A percentile compares a stretch with the other conserved stretches of the same genome.
phyloP scores from a whole-genome alignment of 257 asterid genomes.

The Capsicum chinense region DNA sequence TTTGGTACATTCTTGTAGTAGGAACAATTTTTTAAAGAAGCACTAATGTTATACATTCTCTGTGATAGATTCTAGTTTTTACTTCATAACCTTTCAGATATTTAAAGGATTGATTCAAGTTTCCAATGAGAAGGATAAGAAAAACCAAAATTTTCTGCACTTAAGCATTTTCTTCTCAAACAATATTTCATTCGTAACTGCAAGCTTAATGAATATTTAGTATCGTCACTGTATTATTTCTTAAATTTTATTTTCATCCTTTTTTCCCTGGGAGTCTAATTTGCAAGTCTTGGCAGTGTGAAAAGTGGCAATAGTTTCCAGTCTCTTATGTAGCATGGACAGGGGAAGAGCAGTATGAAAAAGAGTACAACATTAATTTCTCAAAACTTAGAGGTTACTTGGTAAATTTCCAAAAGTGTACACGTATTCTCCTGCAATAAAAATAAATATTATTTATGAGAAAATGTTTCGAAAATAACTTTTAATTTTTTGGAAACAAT shows the following conservation, averaged over 20 bases:
- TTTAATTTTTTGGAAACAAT: too few relatives aligned
- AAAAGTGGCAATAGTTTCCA: neutral
- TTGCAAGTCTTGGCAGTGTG: neutral
- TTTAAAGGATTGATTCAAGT: neutral
- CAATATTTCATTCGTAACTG: neutral
- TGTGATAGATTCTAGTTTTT: neutral
- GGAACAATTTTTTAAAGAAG: conserved; percentile 36
- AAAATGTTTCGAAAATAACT: too few relatives aligned
- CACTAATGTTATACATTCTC: neutral
- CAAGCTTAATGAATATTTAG: conserved; percentile 1
- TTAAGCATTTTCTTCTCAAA: neutral
- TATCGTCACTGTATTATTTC: neutral
- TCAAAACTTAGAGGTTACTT: neutral
- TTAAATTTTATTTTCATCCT: neutral
- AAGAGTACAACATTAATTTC: neutral
- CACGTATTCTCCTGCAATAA: neutral
- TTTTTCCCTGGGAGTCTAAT: neutral
- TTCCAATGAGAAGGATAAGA: neutral
- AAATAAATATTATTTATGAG: neutral
- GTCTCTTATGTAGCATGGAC: neutral
- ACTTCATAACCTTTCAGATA: neutral
- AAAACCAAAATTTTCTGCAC: neutral
- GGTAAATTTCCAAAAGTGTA: neutral
- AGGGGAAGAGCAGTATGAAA: neutral
- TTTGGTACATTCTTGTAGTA: conserved; percentile 80